Evolutionary conservation across 2,329 filamentous ascomycete genomes (phyloP), one percentile per base, ranked within the genome.

Genomic region (Zasmidium angulare): DNA sequence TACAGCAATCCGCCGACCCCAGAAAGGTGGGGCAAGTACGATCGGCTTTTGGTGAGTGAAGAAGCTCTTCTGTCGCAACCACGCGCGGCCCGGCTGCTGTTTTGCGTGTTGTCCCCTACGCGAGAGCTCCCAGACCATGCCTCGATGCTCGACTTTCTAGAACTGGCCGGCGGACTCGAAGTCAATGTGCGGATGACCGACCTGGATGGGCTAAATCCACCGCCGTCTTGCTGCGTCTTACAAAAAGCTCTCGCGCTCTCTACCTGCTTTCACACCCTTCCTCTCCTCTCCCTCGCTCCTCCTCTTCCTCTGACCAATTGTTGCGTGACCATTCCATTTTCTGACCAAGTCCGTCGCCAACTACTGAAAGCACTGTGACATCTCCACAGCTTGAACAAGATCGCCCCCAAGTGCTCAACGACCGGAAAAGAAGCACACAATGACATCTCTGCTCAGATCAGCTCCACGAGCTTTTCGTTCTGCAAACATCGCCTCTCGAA

Each of bases 391-490:
- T 43, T 14, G 11, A 43, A 43, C 36, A 43, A 7, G 14, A 19
- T 17, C 14, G 9, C 14, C 26, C 14, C 12, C 9, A 43, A 43
- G 4, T 9, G 36, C n/a, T 43, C 6, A 17, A 14, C 12, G n/a
- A 19, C 9, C 9, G 14, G 14, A 7, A 43, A 7, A 43, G 7
- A 50, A 11, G 14, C 22, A 26, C 48, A 53, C 36, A 54, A 68
- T 68, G 65, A 58, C 64, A 12, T 63, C 60, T 19, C 55, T 69
- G 23, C 56, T 65, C 17, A 64, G 67, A 29, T 53, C 55, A 24
- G 55, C 64, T 46, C 60, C 67, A 22, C 62, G 62, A 36, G 59
- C 61, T 7, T 59, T 67, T 10, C 64, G 63, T 47, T 50, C 59
- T 11, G 48, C 59, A 11, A 56, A 50, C 9, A 21, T 57, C n/a